A percentile compares a stretch with the other conserved stretches of the same genome.
These are phyloP conservation scores for Calocybe cyanea DNA, from an alignment of 768 basidiomycete genomes.

Conservation along the genomic window DNA sequence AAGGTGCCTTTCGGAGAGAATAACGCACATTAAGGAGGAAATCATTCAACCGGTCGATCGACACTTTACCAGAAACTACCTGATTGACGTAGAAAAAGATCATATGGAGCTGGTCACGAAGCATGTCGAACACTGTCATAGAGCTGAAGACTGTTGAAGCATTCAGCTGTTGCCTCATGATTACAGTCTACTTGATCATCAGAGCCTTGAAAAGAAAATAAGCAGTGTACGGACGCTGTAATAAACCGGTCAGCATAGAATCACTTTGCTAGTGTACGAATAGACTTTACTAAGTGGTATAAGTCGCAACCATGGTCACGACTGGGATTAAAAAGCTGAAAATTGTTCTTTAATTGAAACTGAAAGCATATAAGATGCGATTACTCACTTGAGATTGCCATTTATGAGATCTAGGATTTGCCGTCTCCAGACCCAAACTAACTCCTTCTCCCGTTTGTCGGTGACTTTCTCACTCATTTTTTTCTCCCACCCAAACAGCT, in stretches of 20 bases:
- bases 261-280: not conserved
- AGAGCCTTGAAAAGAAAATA: not conserved
- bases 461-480: constrained; percentile 49
- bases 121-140: constrained; percentile 59
- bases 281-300: constrained; percentile 48
- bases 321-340: constrained; percentile 57
- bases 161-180: constrained; percentile 37
- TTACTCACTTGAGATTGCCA: constrained; percentile 37
- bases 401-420: constrained; percentile 48
- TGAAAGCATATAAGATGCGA: too few species aligned
- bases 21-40: constrained; percentile 34
- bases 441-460: constrained; percentile 58
- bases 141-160: constrained; percentile 48
- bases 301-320: constrained; percentile 63
- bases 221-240: constrained; percentile 10
- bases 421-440: constrained; percentile 48
- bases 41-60: constrained; percentile 49
- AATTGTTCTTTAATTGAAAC: not conserved
- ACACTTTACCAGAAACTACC: constrained; percentile 49
- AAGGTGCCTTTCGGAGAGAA: not conserved
- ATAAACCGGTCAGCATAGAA: not conserved
- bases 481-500: constrained; percentile 67
- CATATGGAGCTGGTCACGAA: constrained; percentile 48
- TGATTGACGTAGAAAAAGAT: constrained; percentile 24
- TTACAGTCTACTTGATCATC: constrained; percentile 25